Evolutionary conservation across 176 grass and related monocot genomes (phyloP).

Genomic region (Panicum miliaceum): DNA sequence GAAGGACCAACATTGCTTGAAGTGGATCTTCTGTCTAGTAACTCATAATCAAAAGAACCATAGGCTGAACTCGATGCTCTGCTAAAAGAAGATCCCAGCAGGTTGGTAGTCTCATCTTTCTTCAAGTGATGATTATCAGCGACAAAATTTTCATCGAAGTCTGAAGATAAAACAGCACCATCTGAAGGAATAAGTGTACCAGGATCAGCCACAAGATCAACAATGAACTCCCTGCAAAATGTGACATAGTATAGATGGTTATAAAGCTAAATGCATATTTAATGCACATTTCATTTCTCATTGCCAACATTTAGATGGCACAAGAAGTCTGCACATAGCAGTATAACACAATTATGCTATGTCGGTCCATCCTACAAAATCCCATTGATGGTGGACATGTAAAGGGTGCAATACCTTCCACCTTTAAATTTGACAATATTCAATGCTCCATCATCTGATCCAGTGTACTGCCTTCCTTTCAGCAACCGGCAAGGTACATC

Average conservation of each 20-base stretch:
- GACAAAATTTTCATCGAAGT: slow-evolving; percentile 58
- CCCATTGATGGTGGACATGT: slow-evolving; percentile 17
- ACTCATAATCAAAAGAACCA: slow-evolving; percentile 54
- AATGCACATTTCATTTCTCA: slow-evolving; percentile 5
- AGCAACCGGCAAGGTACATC: slow-evolving; percentile 79
- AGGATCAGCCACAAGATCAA: slow-evolving; percentile 94
- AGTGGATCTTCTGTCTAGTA: slow-evolving; percentile 50
- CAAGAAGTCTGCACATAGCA: slow-evolving; percentile 14
- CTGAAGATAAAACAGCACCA: slow-evolving; percentile 59
- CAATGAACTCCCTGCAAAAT: slow-evolving; percentile 91
- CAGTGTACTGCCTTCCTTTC: slow-evolving; percentile 95
- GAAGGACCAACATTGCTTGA: slow-evolving; percentile 51
- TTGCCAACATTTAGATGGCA: slow-evolving; percentile 26
- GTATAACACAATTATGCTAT: slow-evolving; percentile 1
- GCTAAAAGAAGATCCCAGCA: slow-evolving; percentile 51
- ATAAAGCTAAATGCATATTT: slow-evolving; percentile 26
- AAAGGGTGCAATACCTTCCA: slow-evolving; percentile 70
- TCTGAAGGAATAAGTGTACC: slow-evolving; percentile 93
- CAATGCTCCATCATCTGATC: slow-evolving; percentile 92
- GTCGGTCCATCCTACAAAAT: slow-evolving; percentile 18
- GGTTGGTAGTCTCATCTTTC: slow-evolving; percentile 46
- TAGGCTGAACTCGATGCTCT: slow-evolving; percentile 53
- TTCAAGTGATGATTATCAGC: slow-evolving; percentile 50
- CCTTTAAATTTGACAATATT: slow-evolving; percentile 89
- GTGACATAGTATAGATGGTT: slow-evolving; percentile 25